Evolutionary conservation across 768 basidiomycete genomes (phyloP).

Genomic region (Leucogyrophana mollusca): DNA sequence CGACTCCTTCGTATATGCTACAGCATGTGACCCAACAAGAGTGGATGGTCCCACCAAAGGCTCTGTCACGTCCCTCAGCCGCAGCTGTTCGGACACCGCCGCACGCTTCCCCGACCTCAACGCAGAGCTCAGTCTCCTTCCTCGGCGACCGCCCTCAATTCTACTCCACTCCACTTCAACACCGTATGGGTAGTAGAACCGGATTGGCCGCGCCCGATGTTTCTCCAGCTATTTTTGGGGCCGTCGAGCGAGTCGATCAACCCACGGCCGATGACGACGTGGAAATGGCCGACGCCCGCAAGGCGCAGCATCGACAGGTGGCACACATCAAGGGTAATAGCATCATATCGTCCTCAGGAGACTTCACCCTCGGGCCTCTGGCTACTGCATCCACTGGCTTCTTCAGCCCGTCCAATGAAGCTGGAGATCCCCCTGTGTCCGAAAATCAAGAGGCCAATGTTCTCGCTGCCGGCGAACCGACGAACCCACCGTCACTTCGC

Average conservation of each 20-base stretch:
- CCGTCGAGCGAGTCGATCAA: not conserved
- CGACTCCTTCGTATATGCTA: slow-evolving; percentile 27
- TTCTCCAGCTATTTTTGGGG: not conserved
- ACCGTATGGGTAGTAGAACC: slow-evolving; percentile 3
- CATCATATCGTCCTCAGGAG: slow-evolving; percentile 28
- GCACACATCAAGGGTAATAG: slow-evolving; percentile 24
- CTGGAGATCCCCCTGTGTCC: not conserved
- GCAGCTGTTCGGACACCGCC: slow-evolving; percentile 1
- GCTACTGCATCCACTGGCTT: not conserved
- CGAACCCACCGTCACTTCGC: not conserved
- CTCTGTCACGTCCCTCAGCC: not conserved
- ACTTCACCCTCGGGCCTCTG: slow-evolving; percentile 19
- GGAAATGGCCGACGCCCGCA: slow-evolving; percentile 19
- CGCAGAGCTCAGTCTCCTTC: slow-evolving; percentile 8
- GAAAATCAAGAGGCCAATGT: not conserved
- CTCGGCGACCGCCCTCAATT: slow-evolving; percentile 20
- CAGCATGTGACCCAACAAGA: slow-evolving; percentile 11
- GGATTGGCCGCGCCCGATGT: not conserved
- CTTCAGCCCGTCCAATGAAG: no score
- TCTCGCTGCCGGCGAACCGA: not conserved
- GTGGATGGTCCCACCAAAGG: slow-evolving; percentile 13
- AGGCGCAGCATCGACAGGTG: slow-evolving; percentile 5
- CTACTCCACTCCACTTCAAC: slow-evolving; percentile 23
- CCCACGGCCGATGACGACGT: slow-evolving; percentile 6
- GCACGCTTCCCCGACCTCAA: not conserved